Evolutionary conservation across 1,284 basidiomycete genomes (phyloP), one percentile per base, ranked within the genome.

Genomic region (Rhodofomes roseus): DNA sequence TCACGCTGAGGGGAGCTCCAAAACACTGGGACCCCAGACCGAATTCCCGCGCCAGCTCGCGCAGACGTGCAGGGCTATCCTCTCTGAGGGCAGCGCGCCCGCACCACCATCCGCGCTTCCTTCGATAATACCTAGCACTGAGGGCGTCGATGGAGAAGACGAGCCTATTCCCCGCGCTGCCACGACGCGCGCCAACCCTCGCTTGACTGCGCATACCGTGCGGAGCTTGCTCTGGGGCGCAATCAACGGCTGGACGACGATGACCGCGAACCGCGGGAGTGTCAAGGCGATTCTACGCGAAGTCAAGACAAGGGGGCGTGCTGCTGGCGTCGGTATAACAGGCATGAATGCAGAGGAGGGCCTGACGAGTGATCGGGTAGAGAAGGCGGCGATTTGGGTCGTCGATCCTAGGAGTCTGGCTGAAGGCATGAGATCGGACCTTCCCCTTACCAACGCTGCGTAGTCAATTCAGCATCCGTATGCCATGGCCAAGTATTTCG

Each of bases 181-280:
- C 22, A 80, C 84, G 34, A 83, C 79, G 40, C 82, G 79, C 58
- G 77, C 78, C 36, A 87, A 86, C 65, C 77, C 82, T 3, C 77
- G 80, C 22, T 74, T 89, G 46, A 89, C 87, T 0, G 81, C 79
- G 9, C 89, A 91, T 66, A 92, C 89, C 0, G 82, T 88, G 16
- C 79, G 84, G 57, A 89, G 86, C 63, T 76, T 91, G 74, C 76
- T 87, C 11, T 82, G 82, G 71, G 92, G 91, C 25, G 85, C 88
- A 0, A 75, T 73, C 41, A 76, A 83, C 34, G 86, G 88, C 1
- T 89, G 90, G 87, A 93, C 92, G 58, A 93, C 90, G 22, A 75
- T 94, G 52, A 92, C 89, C 5, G 90, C 90, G 20, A 93, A 93
- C 63, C 82, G 84, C 65, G 81, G 87, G 36, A 91, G 91, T 63